Percentiles rank a stretch among this genome's conserved stretches.
phyloP scores from a whole-genome alignment of 106 monocot species.

The Cymbidium sinense region DNA sequence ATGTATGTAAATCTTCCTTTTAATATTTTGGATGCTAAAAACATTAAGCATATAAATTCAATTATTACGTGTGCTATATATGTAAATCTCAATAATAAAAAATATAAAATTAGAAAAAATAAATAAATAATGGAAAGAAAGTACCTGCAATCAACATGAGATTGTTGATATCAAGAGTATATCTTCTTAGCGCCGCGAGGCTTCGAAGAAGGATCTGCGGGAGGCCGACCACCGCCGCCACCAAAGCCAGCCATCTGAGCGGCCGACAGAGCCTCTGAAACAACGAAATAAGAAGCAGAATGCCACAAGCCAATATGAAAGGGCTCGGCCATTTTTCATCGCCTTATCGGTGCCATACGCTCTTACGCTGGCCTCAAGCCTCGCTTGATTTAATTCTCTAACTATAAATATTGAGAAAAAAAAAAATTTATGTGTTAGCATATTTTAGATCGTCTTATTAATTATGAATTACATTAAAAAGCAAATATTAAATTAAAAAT shows the following conservation, averaged over 20 bases:
- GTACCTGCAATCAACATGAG: constrained; percentile 74
- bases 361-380: constrained; percentile 68
- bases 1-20: too few species aligned
- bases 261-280: constrained; percentile 45
- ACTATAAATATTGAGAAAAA: constrained; percentile 24
- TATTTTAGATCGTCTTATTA: too few species aligned
- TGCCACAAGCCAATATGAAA: constrained; percentile 45
- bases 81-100: too few species aligned
- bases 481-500: too few species aligned
- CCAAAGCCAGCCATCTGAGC: constrained; percentile 54
- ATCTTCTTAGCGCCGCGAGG: constrained; percentile 44
- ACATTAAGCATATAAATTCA: too few species aligned
- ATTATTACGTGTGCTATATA: too few species aligned
- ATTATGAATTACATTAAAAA: too few species aligned
- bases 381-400: constrained; percentile 74
- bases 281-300: constrained; percentile 39
- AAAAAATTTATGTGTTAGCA: too few species aligned
- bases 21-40: too few species aligned
- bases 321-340: constrained; percentile 58
- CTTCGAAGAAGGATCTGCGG: constrained; percentile 44
- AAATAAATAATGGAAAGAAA: too few species aligned
- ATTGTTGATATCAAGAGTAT: constrained; percentile 61
- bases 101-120: too few species aligned
- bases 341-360: constrained; percentile 33
- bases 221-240: constrained; percentile 29